phyloP scores from a whole-genome alignment of 2,329 filamentous ascomycete genomes.

The Teratosphaeria destructans region DNA sequence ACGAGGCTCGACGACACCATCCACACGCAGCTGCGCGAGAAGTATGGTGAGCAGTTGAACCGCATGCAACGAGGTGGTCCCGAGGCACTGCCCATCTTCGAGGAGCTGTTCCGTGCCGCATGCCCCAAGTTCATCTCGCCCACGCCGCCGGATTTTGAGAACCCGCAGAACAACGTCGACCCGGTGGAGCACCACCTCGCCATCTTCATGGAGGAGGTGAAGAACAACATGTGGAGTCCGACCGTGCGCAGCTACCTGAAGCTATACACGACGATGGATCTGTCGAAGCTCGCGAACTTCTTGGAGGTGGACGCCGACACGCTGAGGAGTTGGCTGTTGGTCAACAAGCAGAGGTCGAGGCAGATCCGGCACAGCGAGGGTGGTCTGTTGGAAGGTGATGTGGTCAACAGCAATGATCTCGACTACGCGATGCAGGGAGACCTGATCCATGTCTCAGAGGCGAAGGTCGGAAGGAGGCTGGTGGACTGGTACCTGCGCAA shows the following conservation, averaged over 20 bases:
- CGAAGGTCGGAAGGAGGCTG: constrained; percentile 92
- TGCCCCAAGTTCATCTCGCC: constrained; percentile 99
- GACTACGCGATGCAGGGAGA: constrained; percentile 97
- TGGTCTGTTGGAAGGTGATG: constrained; percentile 80
- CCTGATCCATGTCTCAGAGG: constrained; percentile 96
- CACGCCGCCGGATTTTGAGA: constrained; percentile 93
- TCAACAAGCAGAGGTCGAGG: constrained; percentile 97
- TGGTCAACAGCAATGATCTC: constrained; percentile 85
- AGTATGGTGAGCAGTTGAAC: constrained; percentile 96
- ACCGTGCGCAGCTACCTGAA: constrained; percentile 98
- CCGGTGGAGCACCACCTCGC: constrained; percentile 93
- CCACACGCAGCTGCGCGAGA: constrained; percentile 93
- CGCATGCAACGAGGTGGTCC: constrained; percentile 94
- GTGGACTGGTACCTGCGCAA: constrained; percentile 99
- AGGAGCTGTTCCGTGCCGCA: constrained; percentile 94
- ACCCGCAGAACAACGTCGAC: constrained; percentile 90
- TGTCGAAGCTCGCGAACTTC: constrained; percentile 96
- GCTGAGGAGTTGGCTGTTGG: constrained; percentile 82
- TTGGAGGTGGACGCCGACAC: constrained; percentile 95
- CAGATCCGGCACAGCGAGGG: constrained; percentile 91
- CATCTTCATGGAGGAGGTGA: constrained; percentile 99
- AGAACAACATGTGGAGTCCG: constrained; percentile 96
- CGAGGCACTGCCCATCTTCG: constrained; percentile 89
- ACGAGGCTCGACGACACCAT: constrained; percentile 97
- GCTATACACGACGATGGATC: constrained; percentile 98